A percentile compares a stretch with the other conserved stretches of the same genome.
phyloP scores from a whole-genome alignment of 768 basidiomycete genomes.

The Boletus subparvulus region DNA sequence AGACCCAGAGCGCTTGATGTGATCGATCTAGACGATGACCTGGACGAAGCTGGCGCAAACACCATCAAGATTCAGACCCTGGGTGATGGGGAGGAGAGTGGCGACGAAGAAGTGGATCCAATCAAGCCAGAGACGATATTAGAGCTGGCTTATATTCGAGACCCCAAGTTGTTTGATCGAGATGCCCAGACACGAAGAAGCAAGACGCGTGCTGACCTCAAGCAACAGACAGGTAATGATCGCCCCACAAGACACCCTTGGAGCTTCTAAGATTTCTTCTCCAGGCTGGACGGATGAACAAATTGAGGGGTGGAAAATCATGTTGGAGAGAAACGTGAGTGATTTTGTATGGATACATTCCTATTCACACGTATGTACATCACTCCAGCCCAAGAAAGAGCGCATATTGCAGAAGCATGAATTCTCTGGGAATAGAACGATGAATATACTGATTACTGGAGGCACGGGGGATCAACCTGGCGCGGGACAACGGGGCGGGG shows the following conservation, averaged over 20 bases:
- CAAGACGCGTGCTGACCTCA: slow-evolving; percentile 65
- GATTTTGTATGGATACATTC: slow-evolving; percentile 7
- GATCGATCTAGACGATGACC: slow-evolving; percentile 54
- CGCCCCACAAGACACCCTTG: not conserved
- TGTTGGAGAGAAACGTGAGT: slow-evolving; percentile 86
- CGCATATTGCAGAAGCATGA: slow-evolving; percentile 74
- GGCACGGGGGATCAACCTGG: slow-evolving; percentile 2
- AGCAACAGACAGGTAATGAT: slow-evolving; percentile 59
- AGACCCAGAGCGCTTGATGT: slow-evolving; percentile 19
- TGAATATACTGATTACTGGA: slow-evolving; percentile 2
- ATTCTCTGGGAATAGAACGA: slow-evolving; percentile 61
- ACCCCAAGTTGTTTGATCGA: slow-evolving; percentile 74
- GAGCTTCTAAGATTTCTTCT: not conserved
- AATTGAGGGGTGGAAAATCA: slow-evolving; percentile 89
- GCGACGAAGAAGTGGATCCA: slow-evolving; percentile 35
- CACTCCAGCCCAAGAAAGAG: slow-evolving; percentile 65
- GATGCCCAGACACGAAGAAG: slow-evolving; percentile 71
- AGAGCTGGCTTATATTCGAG: slow-evolving; percentile 73
- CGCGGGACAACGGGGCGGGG: slow-evolving; percentile 15
- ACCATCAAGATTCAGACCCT: slow-evolving; percentile 41
- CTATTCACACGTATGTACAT: slow-evolving; percentile 4
- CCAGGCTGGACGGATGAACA: slow-evolving; percentile 79
- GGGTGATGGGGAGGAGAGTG: slow-evolving; percentile 58
- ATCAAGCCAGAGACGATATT: slow-evolving; percentile 59
- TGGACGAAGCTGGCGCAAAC: slow-evolving; percentile 41